phyloP scores from a whole-genome alignment of 1,139 yeast genomes.

The Debaryomyces singareniensis region DNA sequence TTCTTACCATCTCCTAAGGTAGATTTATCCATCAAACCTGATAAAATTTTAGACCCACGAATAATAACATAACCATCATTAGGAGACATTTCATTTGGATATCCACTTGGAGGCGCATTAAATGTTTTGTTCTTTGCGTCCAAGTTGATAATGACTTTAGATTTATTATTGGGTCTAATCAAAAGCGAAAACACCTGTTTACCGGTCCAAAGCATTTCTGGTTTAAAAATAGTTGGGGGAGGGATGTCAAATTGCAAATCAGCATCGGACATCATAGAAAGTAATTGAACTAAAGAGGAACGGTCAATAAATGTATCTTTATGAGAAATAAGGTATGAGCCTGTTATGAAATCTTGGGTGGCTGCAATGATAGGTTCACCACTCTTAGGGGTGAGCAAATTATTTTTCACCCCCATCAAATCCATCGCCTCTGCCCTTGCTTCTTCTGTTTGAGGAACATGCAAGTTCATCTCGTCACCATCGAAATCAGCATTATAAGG shows the following conservation, averaged over 20 bases:
- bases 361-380: constrained; percentile 99
- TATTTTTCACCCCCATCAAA: constrained; percentile 96
- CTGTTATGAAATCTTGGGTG: constrained; percentile 98
- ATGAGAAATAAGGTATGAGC: constrained; percentile 85
- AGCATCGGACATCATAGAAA: constrained; percentile 97
- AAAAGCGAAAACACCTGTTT: constrained; percentile 88
- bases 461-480: constrained; percentile 99
- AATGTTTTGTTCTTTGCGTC: constrained; percentile 94
- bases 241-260: constrained; percentile 84
- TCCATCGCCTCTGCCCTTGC: constrained; percentile 97
- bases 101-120: constrained; percentile 57
- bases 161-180: constrained; percentile 71
- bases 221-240: constrained; percentile 90
- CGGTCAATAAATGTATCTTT: constrained; percentile 92
- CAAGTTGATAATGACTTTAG: constrained; percentile 79
- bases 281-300: constrained; percentile 72
- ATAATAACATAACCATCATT: constrained; percentile 92
- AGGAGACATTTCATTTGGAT: constrained; percentile 92
- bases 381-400: constrained; percentile 89
- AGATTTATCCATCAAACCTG: constrained; percentile 97
- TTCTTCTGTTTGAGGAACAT: constrained; percentile 98
- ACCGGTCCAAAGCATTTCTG: constrained; percentile 92
- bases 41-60: constrained; percentile 79
- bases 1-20: constrained; percentile 97
- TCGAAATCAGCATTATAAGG: constrained; percentile 99